Conservation (phyloP, 2,329 filamentous ascomycete species). For the Helotiales sp. region DNA sequence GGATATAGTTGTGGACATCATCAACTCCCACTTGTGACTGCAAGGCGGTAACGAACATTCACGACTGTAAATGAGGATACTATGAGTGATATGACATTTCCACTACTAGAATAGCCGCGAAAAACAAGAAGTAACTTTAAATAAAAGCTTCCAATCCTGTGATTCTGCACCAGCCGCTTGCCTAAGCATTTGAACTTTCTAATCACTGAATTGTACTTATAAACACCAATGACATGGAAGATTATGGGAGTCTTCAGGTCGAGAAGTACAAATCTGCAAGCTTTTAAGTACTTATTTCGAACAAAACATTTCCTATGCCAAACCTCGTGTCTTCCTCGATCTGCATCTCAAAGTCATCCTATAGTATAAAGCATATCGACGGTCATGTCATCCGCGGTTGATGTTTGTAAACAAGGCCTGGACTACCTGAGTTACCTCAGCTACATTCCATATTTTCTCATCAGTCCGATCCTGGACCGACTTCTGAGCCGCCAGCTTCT, state of each 20-base stretch:
- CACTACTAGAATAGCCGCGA: slow-evolving; percentile 1
- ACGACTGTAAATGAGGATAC: slow-evolving; percentile 28
- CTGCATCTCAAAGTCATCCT: neutral
- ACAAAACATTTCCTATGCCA: neutral
- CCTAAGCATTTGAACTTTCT: too few relatives aligned
- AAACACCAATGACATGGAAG: neutral
- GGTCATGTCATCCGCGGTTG: neutral
- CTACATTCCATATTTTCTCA: neutral
- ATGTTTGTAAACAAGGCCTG: neutral
- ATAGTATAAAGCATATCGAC: neutral
- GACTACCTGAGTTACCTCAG: neutral
- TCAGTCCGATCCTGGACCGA: neutral
- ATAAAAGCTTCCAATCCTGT: neutral
- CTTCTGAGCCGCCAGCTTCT: neutral
- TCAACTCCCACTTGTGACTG: slow-evolving; percentile 59
- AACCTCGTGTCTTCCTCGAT: neutral
- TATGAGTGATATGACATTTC: slow-evolving; percentile 8
- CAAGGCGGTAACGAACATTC: slow-evolving; percentile 23
- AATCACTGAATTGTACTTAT: too few relatives aligned
- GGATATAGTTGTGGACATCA: slow-evolving; percentile 63
- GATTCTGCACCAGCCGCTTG: too few relatives aligned
- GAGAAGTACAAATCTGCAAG: neutral
- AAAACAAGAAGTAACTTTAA: neutral
- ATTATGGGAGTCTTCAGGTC: neutral
- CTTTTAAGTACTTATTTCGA: neutral